Evolutionary conservation across 2,329 filamentous ascomycete species (phyloP).

Genomic region (Alternaria longipes): DNA sequence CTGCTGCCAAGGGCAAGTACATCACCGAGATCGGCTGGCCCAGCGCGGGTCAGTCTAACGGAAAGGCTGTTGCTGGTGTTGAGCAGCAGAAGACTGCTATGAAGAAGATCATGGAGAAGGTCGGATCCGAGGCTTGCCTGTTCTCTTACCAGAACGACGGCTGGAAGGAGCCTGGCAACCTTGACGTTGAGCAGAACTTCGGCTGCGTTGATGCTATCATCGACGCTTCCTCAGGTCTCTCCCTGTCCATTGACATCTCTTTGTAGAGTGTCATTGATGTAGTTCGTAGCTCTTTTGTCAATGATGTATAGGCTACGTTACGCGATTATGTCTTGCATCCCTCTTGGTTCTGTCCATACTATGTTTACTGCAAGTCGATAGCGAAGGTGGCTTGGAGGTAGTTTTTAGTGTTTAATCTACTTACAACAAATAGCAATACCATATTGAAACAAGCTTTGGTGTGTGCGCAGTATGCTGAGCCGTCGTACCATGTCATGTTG

Average conservation of each 20-base stretch:
- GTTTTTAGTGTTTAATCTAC: constrained; percentile 25
- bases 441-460: not conserved
- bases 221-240: not conserved
- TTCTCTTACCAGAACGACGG: constrained; percentile 82
- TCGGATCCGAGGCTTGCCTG: constrained; percentile 76
- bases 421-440: constrained; percentile 6
- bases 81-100: constrained; percentile 77
- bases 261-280: constrained; percentile 8
- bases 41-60: constrained; percentile 72
- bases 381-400: constrained; percentile 22
- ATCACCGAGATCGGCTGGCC: constrained; percentile 96
- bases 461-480: not conserved
- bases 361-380: constrained; percentile 14
- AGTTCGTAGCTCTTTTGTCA: constrained; percentile 13
- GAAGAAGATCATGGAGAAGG: constrained; percentile 70
- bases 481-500: not conserved
- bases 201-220: constrained; percentile 67
- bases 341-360: constrained; percentile 1
- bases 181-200: constrained; percentile 82
- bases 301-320: constrained; percentile 11
- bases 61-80: constrained; percentile 72
- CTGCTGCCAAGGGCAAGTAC: constrained; percentile 69
- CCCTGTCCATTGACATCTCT: constrained; percentile 1
- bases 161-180: constrained; percentile 80
- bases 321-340: constrained; percentile 1